A percentile compares a stretch with the other conserved stretches of the same genome.
These are phyloP conservation scores for Hymenochaete sp. DNA, from an alignment of 1,284 basidiomycete genomes.

Conservation along the genomic window DNA sequence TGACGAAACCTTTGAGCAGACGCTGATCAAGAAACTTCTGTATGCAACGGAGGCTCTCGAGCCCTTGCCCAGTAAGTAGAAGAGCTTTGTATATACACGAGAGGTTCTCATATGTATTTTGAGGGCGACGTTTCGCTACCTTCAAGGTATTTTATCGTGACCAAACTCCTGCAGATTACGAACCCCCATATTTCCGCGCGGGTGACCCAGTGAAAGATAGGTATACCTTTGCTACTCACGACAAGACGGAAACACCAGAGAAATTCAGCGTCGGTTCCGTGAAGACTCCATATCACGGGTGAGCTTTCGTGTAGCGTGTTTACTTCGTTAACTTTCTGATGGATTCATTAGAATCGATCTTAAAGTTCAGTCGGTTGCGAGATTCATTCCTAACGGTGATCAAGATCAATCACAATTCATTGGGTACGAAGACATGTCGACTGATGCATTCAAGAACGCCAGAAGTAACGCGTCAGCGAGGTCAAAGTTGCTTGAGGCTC, in stretches of 20 bases:
- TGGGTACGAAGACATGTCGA: constrained; percentile 36
- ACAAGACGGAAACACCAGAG: constrained; percentile 58
- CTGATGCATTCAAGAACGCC: background rate
- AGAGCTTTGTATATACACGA: background rate
- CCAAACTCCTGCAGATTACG: constrained; percentile 65
- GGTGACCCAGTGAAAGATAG: constrained; percentile 59
- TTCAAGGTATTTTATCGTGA: constrained; percentile 77
- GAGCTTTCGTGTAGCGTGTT: constrained; percentile 20
- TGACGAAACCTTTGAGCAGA: constrained; percentile 29
- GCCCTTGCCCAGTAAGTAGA: constrained; percentile 53
- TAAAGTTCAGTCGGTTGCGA: constrained; percentile 60
- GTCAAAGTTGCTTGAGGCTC: constrained; percentile 45
- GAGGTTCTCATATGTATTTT: background rate
- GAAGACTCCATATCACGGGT: constrained; percentile 66
- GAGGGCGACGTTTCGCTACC: constrained; percentile 72
- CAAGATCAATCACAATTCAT: constrained; percentile 50
- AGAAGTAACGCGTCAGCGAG: constrained; percentile 39
- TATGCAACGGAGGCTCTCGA: constrained; percentile 72
- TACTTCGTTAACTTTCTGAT: constrained; percentile 1
- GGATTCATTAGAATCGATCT: constrained; percentile 46
- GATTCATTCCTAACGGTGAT: constrained; percentile 58
- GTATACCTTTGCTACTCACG: constrained; percentile 72
- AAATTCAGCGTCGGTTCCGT: constrained; percentile 57
- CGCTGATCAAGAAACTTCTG: constrained; percentile 63
- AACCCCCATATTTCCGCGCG: constrained; percentile 64